Evolutionary conservation across 163 green algal species (phyloP).

Genomic region (Scenedesmus sp.): DNA sequence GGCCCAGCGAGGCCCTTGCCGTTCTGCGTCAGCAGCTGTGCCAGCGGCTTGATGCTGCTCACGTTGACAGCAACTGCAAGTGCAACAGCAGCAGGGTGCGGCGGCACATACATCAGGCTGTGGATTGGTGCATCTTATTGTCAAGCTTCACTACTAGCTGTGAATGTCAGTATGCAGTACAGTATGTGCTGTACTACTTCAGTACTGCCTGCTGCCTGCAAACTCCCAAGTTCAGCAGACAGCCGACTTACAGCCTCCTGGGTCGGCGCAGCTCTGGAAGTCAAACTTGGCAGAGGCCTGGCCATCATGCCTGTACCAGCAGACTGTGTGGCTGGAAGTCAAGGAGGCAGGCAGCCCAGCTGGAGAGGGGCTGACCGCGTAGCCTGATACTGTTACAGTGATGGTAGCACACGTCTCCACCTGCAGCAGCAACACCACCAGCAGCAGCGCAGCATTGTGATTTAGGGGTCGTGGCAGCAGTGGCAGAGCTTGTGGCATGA

Average conservation of each 20-base stretch:
- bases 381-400: not conserved
- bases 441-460: too few relatives aligned
- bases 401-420: not conserved
- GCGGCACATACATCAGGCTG: too few relatives aligned
- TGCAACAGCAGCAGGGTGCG: too few relatives aligned
- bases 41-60: slow-evolving; percentile 10
- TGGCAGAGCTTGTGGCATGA: not conserved
- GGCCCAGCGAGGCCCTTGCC: not conserved
- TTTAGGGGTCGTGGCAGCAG: too few relatives aligned
- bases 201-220: too few relatives aligned
- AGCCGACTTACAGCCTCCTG: not conserved
- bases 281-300: not conserved
- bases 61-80: not conserved
- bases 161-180: too few relatives aligned
- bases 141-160: too few relatives aligned
- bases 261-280: not conserved
- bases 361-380: not conserved
- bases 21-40: slow-evolving; percentile 4
- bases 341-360: not conserved
- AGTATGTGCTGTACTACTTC: too few relatives aligned
- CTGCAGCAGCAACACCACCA: not conserved
- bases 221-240: too few relatives aligned
- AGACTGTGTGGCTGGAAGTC: not conserved
- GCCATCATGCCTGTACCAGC: slow-evolving; percentile 7
- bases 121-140: too few relatives aligned